Conservation (phyloP, 2,329 filamentous ascomycete genomes). For the Trichoderma sp. region DNA sequence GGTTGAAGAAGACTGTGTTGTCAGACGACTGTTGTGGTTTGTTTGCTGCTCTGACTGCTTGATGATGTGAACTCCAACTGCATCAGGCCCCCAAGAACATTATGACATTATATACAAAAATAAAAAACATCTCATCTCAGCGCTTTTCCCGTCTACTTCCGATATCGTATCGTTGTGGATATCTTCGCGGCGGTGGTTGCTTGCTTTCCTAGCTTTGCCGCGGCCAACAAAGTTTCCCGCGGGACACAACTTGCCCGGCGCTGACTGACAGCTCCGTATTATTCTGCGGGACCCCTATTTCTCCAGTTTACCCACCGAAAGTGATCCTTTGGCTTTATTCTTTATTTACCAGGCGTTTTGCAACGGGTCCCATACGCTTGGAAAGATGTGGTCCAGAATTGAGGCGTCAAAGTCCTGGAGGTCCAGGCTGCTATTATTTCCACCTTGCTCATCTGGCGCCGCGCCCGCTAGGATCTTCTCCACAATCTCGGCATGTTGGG, state of each 20-base stretch:
- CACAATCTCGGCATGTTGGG: conserved; percentile 46
- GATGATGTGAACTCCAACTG: neutral
- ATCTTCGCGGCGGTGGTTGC: conserved; percentile 5
- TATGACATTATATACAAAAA: conserved; percentile 1
- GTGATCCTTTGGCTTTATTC: neutral
- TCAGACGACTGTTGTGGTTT: neutral
- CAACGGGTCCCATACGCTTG: conserved; percentile 37
- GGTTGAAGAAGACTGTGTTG: neutral
- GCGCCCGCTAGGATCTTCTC: conserved; percentile 40
- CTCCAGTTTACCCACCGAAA: neutral
- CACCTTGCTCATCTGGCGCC: conserved; percentile 24
- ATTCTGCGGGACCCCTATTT: neutral
- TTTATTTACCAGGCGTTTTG: conserved; percentile 34
- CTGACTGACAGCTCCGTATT: conserved; percentile 2
- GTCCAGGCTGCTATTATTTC: conserved; percentile 21
- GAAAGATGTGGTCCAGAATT: conserved; percentile 36
- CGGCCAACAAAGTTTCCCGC: conserved; percentile 21
- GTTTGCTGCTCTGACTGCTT: neutral
- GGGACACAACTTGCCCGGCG: neutral
- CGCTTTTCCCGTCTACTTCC: neutral
- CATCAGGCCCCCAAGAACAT: neutral
- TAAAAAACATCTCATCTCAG: neutral
- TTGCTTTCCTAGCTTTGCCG: conserved; percentile 19
- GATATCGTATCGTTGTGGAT: conserved; percentile 22
- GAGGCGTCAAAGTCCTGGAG: conserved; percentile 33